A percentile compares a stretch with the other conserved stretches of the same genome.
Evolutionary conservation across 768 basidiomycete genomes (phyloP).

Genomic region (Leccinum ochraceum): DNA sequence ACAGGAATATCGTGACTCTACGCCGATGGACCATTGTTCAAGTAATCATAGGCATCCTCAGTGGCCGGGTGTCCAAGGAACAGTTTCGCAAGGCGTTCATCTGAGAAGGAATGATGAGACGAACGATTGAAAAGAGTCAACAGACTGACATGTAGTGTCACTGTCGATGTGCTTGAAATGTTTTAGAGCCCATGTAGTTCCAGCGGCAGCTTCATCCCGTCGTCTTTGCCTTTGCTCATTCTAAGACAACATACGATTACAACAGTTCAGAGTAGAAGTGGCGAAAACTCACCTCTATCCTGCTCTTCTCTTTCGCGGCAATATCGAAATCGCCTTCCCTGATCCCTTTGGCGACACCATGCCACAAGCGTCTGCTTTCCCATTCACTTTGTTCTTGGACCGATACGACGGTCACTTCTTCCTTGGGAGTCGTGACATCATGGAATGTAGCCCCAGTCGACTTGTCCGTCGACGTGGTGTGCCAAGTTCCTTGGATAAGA

Average conservation of each 20-base stretch:
- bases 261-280: not conserved
- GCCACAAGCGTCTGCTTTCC: constrained; percentile 88
- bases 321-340: constrained; percentile 87
- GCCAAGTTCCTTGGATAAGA: constrained; percentile 81
- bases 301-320: constrained; percentile 85
- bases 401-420: constrained; percentile 68
- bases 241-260: constrained; percentile 40
- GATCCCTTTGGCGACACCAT: constrained; percentile 86
- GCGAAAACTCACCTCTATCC: constrained; percentile 71
- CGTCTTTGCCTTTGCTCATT: constrained; percentile 91
- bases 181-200: constrained; percentile 70
- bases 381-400: constrained; percentile 71
- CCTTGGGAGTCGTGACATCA: constrained; percentile 71
- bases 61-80: constrained; percentile 65
- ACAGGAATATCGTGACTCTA: constrained; percentile 17
- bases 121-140: not conserved
- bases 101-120: constrained; percentile 24
- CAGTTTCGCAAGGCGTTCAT: constrained; percentile 62
- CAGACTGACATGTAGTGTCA: constrained; percentile 69
- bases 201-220: constrained; percentile 76
- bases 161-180: constrained; percentile 72
- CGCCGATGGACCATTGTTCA: constrained; percentile 48
- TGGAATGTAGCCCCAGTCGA: constrained; percentile 61
- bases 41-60: constrained; percentile 78
- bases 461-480: constrained; percentile 56